Evolutionary conservation across 2,329 filamentous ascomycete species (phyloP), one percentile per base, ranked within the genome.

Genomic region (Diaporthe amygdali): DNA sequence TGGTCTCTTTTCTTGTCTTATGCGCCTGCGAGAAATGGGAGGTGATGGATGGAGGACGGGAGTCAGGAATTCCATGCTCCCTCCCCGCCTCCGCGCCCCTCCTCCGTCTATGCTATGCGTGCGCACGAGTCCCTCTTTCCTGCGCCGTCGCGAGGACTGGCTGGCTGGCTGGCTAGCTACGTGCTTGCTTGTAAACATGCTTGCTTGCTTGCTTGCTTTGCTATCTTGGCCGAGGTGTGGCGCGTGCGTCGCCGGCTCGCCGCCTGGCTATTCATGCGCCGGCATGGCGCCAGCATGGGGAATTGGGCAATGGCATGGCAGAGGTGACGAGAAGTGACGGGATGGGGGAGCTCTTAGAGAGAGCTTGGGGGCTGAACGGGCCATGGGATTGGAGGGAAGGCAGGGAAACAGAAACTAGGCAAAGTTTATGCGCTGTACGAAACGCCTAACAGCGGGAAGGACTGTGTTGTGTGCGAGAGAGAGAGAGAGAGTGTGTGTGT

Each of bases 231-330:
- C 52, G 52, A 59, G 44, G 66, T 34, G 52, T 68, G 66, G 52
- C 66, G 66, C 30, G 41, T 59, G 41, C 52, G 52, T 59, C n/a
- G 44, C 12, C 44, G 22, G 66, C 20, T 49, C n/a, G 30, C 27
- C 66, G 66, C 30, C 32, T 32, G 54, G 54, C 54, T 49, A 39
- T 68, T 68, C 52, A 68, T 68, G 66, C 66, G 41, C 66, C 27
- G 66, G 25, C 41, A 56, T 68, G 66, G 63, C 39, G 49, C 56
- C 44, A 39, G 37, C 25, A 25, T 22, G 56, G 25, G 46, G 15
- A 12, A 30, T 39, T 55, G 25, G 47, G 47, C 34, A 34, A 5
- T 41, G 39, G n/a, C 20, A 27, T 47, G n/a, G 22, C 32, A n/a
- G 46, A 47, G 30, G 17, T 30, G 66, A 59, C 15, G 27, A 54